A percentile compares a stretch with the other conserved stretches of the same genome.
Evolutionary conservation across 2,329 filamentous ascomycete species (phyloP).

Genomic region (Penicillium concentricum): DNA sequence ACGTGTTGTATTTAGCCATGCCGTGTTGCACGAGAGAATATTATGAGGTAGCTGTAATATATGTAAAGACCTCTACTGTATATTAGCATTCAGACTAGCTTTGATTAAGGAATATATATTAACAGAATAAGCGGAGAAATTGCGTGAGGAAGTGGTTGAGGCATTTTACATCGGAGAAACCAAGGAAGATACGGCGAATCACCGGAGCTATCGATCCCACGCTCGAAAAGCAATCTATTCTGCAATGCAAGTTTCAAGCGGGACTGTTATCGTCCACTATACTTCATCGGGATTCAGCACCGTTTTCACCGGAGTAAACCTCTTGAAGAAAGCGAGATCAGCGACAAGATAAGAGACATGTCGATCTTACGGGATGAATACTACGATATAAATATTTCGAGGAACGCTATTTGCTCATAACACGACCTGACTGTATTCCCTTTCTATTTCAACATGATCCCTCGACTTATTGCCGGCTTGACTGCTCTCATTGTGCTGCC

Average conservation of each 20-base stretch:
- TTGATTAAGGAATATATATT: background rate
- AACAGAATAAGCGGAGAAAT: background rate
- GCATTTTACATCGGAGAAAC: background rate
- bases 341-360: background rate
- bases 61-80: background rate
- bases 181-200: background rate
- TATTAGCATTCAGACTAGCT: background rate
- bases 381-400: background rate
- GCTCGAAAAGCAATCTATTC: background rate
- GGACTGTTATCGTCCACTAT: background rate
- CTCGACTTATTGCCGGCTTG: background rate
- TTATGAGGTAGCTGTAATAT: background rate
- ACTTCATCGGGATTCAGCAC: constrained; percentile 1
- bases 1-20: background rate
- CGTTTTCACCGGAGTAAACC: background rate
- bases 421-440: background rate
- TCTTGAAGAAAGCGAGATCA: background rate
- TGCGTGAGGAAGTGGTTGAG: background rate
- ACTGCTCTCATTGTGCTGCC: constrained; percentile 6
- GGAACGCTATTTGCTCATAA: background rate
- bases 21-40: background rate
- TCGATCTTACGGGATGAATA: background rate
- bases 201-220: background rate
- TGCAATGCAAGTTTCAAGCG: background rate
- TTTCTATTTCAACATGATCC: constrained; percentile 8